phyloP scores from a whole-genome alignment of 768 basidiomycete species.

The Hericium alpestre region DNA sequence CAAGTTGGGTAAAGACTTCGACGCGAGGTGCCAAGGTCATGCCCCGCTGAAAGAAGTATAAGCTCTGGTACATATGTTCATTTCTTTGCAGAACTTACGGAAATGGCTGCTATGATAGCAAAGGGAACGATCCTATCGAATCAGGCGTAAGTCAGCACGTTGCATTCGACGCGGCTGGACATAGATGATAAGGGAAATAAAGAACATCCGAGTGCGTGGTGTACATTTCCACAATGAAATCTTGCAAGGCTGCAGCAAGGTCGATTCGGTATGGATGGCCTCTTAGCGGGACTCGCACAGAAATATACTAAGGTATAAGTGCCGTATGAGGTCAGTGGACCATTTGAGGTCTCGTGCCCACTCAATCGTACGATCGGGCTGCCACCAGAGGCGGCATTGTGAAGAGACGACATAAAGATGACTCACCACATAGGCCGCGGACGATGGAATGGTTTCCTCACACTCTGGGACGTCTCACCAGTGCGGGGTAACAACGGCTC shows the following conservation, averaged over 20 bases:
- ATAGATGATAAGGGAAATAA: background rate
- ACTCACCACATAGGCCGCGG: conserved; percentile 37
- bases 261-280: background rate
- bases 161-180: background rate
- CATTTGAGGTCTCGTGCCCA: no score
- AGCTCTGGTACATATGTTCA: background rate
- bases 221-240: background rate
- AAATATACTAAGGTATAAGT: no score
- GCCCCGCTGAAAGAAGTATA: conserved; percentile 42
- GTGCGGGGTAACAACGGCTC: conserved; percentile 6
- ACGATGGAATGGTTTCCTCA: conserved; percentile 39
- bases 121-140: conserved; percentile 59
- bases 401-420: background rate
- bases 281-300: no score
- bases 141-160: background rate
- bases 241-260: background rate
- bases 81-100: conserved; percentile 33
- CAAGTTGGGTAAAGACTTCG: conserved; percentile 69
- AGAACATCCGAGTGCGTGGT: background rate
- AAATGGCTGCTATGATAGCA: conserved; percentile 52
- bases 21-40: conserved; percentile 73
- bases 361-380: no score
- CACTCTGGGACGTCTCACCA: conserved; percentile 7
- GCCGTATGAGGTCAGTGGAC: background rate
- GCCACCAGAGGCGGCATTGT: no score